phyloP scores from a whole-genome alignment of 1,139 yeast genomes.

The Zygosaccharomyces pseudobailii region DNA sequence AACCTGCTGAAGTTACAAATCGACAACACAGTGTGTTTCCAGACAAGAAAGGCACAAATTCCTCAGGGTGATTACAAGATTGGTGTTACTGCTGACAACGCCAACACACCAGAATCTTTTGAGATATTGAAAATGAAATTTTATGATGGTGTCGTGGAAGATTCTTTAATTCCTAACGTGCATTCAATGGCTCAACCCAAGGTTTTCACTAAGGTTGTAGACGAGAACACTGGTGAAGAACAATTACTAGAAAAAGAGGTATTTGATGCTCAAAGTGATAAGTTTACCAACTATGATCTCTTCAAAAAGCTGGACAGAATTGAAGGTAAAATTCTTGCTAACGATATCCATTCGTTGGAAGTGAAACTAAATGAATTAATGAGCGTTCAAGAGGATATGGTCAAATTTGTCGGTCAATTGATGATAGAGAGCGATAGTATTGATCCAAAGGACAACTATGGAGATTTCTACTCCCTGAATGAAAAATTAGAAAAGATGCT shows the following conservation, averaged over 20 bases:
- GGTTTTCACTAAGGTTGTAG: slow-evolving; percentile 33
- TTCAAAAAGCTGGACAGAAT: slow-evolving; percentile 31
- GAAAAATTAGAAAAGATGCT: slow-evolving; percentile 31
- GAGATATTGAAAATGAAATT: slow-evolving; percentile 55
- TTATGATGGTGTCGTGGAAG: slow-evolving; percentile 50
- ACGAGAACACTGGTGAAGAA: slow-evolving; percentile 30
- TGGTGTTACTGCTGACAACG: slow-evolving; percentile 52
- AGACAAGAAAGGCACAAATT: slow-evolving; percentile 47
- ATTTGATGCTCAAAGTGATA: slow-evolving; percentile 23
- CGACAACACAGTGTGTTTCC: slow-evolving; percentile 66
- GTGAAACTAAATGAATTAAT: slow-evolving; percentile 19
- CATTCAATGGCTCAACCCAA: slow-evolving; percentile 46
- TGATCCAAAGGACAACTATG: slow-evolving; percentile 20
- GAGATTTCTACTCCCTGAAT: slow-evolving; percentile 32
- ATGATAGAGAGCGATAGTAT: slow-evolving; percentile 4
- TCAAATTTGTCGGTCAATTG: slow-evolving; percentile 22
- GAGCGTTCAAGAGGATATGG: slow-evolving; percentile 22
- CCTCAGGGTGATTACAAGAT: slow-evolving; percentile 33
- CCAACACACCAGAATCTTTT: slow-evolving; percentile 44
- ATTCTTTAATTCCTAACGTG: slow-evolving; percentile 53
- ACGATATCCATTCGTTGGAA: slow-evolving; percentile 27
- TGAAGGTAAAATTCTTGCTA: slow-evolving; percentile 34
- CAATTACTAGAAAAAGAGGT: slow-evolving; percentile 28
- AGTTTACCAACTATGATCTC: slow-evolving; percentile 26
- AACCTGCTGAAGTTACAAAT: slow-evolving; percentile 57